Conservation (phyloP, 2,329 filamentous ascomycete genomes). For the Tolypocladium sp. region DNA sequence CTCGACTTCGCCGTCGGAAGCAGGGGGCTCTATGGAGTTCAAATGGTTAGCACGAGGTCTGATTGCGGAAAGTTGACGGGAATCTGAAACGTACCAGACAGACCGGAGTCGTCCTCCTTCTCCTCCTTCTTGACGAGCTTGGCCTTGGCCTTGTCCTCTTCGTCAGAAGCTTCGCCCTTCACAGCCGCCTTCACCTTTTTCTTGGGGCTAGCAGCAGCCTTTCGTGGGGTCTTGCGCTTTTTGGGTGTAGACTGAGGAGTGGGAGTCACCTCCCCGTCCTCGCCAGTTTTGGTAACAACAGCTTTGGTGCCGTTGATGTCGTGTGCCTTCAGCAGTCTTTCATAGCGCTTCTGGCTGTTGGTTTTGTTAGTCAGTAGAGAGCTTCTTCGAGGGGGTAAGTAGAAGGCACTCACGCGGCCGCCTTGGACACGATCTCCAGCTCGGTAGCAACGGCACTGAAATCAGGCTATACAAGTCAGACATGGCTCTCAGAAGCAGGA, state of each 20-base stretch:
- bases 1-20: background rate
- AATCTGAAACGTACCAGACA: slow-evolving; percentile 13
- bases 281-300: slow-evolving; percentile 3
- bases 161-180: slow-evolving; percentile 15
- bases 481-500: background rate
- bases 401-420: slow-evolving; percentile 54
- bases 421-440: slow-evolving; percentile 53
- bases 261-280: slow-evolving; percentile 1
- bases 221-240: slow-evolving; percentile 20
- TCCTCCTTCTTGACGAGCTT: slow-evolving; percentile 12
- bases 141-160: slow-evolving; percentile 8
- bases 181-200: slow-evolving; percentile 16
- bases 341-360: slow-evolving; percentile 56
- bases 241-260: slow-evolving; percentile 10
- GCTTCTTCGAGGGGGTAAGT: too few relatives aligned
- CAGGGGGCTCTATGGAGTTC: background rate
- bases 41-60: background rate
- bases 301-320: slow-evolving; percentile 26
- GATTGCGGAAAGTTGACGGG: background rate
- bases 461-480: slow-evolving; percentile 41
- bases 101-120: slow-evolving; percentile 13
- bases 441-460: slow-evolving; percentile 57
- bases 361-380: background rate
- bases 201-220: slow-evolving; percentile 8
- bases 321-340: slow-evolving; percentile 54